Conservation (phyloP, 2,329 filamentous ascomycete species). For the Capronia epimyces region DNA sequence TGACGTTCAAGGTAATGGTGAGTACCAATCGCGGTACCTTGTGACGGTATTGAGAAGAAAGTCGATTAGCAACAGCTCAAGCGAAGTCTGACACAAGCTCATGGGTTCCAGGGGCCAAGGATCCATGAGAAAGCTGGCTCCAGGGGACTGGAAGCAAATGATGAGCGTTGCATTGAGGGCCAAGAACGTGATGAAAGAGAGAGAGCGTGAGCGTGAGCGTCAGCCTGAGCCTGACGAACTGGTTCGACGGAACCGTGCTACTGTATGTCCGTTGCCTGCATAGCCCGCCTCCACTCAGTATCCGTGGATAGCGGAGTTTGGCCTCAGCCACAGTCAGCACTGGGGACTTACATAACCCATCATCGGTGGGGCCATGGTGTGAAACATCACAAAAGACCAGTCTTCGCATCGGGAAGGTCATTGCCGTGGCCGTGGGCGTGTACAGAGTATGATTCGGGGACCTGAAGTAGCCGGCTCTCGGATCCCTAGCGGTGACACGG, state of each 20-base stretch:
- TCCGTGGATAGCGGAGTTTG: slow-evolving; percentile 15
- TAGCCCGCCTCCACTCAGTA: slow-evolving; percentile 7
- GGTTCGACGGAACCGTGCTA: slow-evolving; percentile 7
- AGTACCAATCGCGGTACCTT: slow-evolving; percentile 4
- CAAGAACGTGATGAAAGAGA: slow-evolving; percentile 8
- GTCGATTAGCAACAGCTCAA: background rate
- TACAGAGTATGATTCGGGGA: background rate
- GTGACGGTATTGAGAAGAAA: background rate
- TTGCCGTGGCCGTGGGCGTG: no score
- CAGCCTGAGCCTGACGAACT: no score
- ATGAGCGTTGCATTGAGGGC: background rate
- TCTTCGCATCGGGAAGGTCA: background rate
- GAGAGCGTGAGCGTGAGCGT: no score
- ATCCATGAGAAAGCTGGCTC: slow-evolving; percentile 5
- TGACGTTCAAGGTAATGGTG: background rate
- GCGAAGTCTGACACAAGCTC: slow-evolving; percentile 18
- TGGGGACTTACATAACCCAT: slow-evolving; percentile 23
- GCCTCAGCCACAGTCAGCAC: slow-evolving; percentile 23
- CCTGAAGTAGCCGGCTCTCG: background rate
- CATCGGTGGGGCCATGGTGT: slow-evolving; percentile 13
- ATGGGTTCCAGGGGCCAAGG: slow-evolving; percentile 3
- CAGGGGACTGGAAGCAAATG: background rate
- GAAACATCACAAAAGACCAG: background rate
- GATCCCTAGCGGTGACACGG: background rate
- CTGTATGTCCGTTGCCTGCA: slow-evolving; percentile 14